phyloP scores from a whole-genome alignment of 345 rosid species.

The Sisymbrium altissimum region DNA sequence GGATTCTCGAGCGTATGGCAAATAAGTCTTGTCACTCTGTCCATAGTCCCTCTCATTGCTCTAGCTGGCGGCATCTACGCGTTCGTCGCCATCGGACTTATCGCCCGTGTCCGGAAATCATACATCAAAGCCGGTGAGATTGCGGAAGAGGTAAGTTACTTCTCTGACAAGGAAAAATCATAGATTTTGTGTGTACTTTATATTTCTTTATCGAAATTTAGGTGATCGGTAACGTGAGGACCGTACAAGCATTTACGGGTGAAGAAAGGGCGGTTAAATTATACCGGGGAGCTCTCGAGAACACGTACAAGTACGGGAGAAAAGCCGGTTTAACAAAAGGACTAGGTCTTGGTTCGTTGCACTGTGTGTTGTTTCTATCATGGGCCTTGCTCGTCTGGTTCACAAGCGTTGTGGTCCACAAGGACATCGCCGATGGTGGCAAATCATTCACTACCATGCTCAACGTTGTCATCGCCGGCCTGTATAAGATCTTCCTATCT shows the following conservation, averaged over 20 bases:
- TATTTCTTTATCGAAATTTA: constrained; percentile 15
- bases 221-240: constrained; percentile 96
- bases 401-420: constrained; percentile 82
- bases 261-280: constrained; percentile 82
- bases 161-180: neutral
- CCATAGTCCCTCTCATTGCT: constrained; percentile 92
- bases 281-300: constrained; percentile 64
- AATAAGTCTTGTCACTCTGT: constrained; percentile 87
- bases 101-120: constrained; percentile 73
- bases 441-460: constrained; percentile 98
- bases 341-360: constrained; percentile 82
- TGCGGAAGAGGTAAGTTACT: constrained; percentile 78
- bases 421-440: constrained; percentile 76
- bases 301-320: constrained; percentile 70
- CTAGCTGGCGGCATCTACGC: constrained; percentile 93
- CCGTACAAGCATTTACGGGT: constrained; percentile 94
- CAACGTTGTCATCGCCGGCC: constrained; percentile 89
- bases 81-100: constrained; percentile 71
- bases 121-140: constrained; percentile 94
- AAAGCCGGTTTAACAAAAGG: constrained; percentile 93
- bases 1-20: constrained; percentile 95
- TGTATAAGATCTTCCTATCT: constrained; percentile 41
- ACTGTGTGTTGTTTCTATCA: constrained; percentile 78
- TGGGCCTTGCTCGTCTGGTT: constrained; percentile 98
- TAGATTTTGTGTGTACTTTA: neutral